Base-by-base conservation (phyloP, 352 stramenopile genomes). In the Globisporangium iwayamae region DNA sequence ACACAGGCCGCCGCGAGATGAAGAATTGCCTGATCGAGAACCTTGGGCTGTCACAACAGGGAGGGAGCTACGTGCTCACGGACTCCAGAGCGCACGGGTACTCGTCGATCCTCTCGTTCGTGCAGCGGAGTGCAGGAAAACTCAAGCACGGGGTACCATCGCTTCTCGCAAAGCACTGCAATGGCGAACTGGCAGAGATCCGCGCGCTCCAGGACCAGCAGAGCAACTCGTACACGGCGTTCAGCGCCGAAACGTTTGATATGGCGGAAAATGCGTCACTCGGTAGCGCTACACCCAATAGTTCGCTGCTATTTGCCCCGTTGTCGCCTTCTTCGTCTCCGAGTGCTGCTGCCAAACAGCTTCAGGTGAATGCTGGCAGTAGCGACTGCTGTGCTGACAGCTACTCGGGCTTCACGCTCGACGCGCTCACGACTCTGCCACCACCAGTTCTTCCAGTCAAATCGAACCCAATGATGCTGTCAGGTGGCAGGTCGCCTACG, bases 21-120 rank as follows among this genome's bases (percentile, higher is more conserved):
- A 87, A 87, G 34, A 93, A 93, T 60, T 86, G 85, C 28, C 70
- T 93, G 10, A 78, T 93, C 34, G 75, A 78, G 41, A 90, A 91
- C 62, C 56, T 81, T 16, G 82, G 82, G 4, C 46, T 56, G 28
- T 39, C 51, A 18, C 28, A 34, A 8, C 51, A 56, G 13, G 16
- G 64, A 22, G 11, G 56, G 6, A 81, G 80, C 1, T 91, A 87
- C 60, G 79, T 72, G 43, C 71, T 91, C 45, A 70, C 69, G 4
- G 80, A 91, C 36, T 78, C 75, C 8, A 75, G 52, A 11, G 70
- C 74, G 57, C 69, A 76, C 18, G 66, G 69, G 32, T 93, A 88
- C 66, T 20, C 76, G 38, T 93, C 85, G 11, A 86, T 93, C 54
- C 70, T 71, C 18, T 68, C 68, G 25, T 93, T 91, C 61, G 78